Evolutionary conservation across 1,284 basidiomycete species (phyloP), one percentile per base, ranked within the genome.

Genomic region (Heliocybe sulcata): DNA sequence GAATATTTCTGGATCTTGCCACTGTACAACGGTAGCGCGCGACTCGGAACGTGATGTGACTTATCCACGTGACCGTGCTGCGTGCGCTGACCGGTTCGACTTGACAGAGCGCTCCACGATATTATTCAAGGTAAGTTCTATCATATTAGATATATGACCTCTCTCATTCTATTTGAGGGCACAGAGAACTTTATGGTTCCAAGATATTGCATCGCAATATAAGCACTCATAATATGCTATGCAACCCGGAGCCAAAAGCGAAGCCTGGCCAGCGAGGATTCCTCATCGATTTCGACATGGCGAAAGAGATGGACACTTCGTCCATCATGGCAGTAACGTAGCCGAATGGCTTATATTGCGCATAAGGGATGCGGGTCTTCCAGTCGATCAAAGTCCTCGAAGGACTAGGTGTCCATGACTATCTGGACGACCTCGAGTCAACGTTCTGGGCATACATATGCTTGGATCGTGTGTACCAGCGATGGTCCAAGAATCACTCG

Each of bases 341-440:
- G 3, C 4, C 11, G 4, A 11, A n/a, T 22, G 9, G 42, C 20
- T 49, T 42, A 49, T 25, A 26, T 22, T 49, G 10, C 47, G 6
- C 25, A 6, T 26, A 49, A 22, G 47, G 47, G 10, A 49, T 22
- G 3, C 47, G 47, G 11, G 27, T 22, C 20, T 49, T 49, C 23
- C 47, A 49, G 27, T 49, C 47, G 3, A 26, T 49, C 23, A 49
- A 29, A 26, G 27, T 49, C 25, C 27, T 49, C 12, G 12, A 14
- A 16, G 47, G 23, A 25, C 6, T 25, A 12, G 47, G 47, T 26
- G 11, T 12, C 23, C 47, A 49, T n/a, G 27, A 49, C 20, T 26
- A 49, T 26, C 22, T 49, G 22, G 47, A 49, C 25, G 47, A 49
- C 23, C 47, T 49, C 8, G 47, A 49, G n/a, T 49, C 47, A 20